Conservation (phyloP, 345 rosid species). For the Hypericum androsaemum region DNA sequence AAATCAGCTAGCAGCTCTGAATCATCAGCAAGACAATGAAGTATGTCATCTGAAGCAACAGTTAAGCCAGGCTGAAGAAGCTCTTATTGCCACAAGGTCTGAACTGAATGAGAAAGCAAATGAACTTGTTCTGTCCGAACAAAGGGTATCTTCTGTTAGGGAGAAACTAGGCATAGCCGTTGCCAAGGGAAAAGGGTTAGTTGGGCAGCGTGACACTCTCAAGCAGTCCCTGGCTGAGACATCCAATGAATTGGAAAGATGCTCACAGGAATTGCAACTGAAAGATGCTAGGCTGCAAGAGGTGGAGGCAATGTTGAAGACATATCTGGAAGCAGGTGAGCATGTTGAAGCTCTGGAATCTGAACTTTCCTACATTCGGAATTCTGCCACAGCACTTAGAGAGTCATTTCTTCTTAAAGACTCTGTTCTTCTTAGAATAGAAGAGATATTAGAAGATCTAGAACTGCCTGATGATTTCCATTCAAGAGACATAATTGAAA, state of each 20-base stretch:
- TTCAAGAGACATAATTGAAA: conserved; percentile 74
- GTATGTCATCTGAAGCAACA: conserved; percentile 41
- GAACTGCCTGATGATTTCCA: conserved; percentile 90
- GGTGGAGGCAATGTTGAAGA: conserved; percentile 59
- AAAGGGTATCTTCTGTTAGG: conserved; percentile 64
- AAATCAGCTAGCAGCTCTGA: conserved; percentile 29
- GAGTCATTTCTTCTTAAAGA: conserved; percentile 95
- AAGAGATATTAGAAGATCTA: conserved; percentile 84
- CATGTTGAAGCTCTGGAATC: conserved; percentile 91
- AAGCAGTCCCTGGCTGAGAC: conserved; percentile 67
- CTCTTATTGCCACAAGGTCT: conserved; percentile 31
- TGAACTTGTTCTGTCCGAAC: conserved; percentile 83
- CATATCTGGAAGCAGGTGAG: conserved; percentile 79
- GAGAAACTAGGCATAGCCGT: conserved; percentile 97
- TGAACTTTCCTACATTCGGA: conserved; percentile 95
- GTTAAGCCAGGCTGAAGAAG: conserved; percentile 45
- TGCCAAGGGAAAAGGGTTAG: conserved; percentile 86
- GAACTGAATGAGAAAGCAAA: conserved; percentile 46
- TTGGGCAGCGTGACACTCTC: conserved; percentile 71
- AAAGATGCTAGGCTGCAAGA: conserved; percentile 65
- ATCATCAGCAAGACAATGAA: conserved; percentile 53
- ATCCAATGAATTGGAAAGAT: conserved; percentile 63
- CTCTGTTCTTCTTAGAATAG: conserved; percentile 84
- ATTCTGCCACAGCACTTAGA: conserved; percentile 86
- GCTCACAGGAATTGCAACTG: conserved; percentile 59